Conservation (phyloP, 2,329 filamentous ascomycete genomes). For the Colletotrichum sp. region DNA sequence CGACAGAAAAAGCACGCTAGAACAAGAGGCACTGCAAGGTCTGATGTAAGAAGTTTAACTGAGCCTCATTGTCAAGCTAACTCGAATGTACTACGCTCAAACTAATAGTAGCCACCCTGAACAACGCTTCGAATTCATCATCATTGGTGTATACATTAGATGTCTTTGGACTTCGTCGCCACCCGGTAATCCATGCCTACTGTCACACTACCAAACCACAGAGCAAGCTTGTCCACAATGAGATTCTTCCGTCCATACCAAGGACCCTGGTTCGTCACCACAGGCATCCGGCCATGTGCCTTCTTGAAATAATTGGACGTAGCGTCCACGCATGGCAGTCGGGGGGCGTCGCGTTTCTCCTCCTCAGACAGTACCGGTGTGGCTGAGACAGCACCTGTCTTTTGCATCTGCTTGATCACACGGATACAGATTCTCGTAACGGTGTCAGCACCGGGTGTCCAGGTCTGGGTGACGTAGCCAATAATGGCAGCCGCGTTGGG, state of each 20-base stretch:
- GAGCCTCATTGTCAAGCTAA: not conserved
- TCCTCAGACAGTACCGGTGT: slow-evolving; percentile 6
- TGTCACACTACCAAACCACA: slow-evolving; percentile 33
- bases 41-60: not conserved
- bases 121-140: not conserved
- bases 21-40: not conserved
- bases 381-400: slow-evolving; percentile 22
- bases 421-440: slow-evolving; percentile 53
- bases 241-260: slow-evolving; percentile 41
- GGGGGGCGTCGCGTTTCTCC: slow-evolving; percentile 19
- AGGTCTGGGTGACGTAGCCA: slow-evolving; percentile 70
- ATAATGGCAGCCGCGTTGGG: slow-evolving; percentile 68
- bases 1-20: not conserved
- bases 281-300: slow-evolving; percentile 39
- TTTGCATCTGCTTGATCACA: slow-evolving; percentile 54
- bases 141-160: slow-evolving; percentile 7
- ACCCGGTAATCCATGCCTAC: slow-evolving; percentile 34
- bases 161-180: slow-evolving; percentile 27
- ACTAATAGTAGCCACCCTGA: not conserved
- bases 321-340: slow-evolving; percentile 29
- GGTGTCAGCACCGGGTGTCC: slow-evolving; percentile 70
- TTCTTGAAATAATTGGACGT: slow-evolving; percentile 39
- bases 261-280: slow-evolving; percentile 35
- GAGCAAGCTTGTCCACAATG: slow-evolving; percentile 32
- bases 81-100: not conserved